phyloP scores from a whole-genome alignment of 2,329 filamentous ascomycete species.

The Paracorniculantispora psalliotae region DNA sequence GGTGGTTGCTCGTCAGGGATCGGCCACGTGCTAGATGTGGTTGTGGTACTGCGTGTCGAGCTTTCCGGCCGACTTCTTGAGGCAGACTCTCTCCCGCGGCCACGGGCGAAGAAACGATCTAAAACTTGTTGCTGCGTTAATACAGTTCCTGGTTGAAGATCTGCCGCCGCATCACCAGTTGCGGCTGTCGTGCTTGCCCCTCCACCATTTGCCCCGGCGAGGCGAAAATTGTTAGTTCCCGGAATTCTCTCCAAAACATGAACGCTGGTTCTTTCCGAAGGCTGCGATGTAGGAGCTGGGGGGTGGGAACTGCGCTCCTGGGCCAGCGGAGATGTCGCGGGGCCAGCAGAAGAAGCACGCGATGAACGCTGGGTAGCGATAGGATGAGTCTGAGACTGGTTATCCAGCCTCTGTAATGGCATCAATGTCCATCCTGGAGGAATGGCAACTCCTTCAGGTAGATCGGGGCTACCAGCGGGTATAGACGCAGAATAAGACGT shows the following conservation, averaged over 20 bases:
- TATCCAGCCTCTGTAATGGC: conserved; percentile 53
- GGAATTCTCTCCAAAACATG: conserved; percentile 6
- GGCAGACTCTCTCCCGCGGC: conserved; percentile 14
- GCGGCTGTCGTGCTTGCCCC: background rate
- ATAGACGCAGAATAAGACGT: conserved; percentile 45
- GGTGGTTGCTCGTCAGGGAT: conserved; percentile 5
- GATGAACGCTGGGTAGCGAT: conserved; percentile 5
- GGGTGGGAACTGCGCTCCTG: background rate
- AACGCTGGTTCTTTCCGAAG: conserved; percentile 34
- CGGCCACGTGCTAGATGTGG: background rate
- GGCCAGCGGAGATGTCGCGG: background rate
- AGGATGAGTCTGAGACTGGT: conserved; percentile 14
- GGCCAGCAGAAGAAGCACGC: conserved; percentile 9
- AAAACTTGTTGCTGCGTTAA: conserved; percentile 1
- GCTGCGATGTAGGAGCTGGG: conserved; percentile 29
- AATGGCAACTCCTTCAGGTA: conserved; percentile 59
- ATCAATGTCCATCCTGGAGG: conserved; percentile 62
- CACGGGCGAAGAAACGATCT: background rate
- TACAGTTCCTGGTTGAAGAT: background rate
- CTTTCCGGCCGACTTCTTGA: background rate
- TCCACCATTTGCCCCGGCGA: background rate
- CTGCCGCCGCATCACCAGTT: background rate
- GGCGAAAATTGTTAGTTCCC: conserved; percentile 3
- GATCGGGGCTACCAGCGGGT: conserved; percentile 54
- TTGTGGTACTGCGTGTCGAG: background rate